A percentile compares a stretch with the other conserved stretches of the same genome.
Conservation (phyloP, 2,329 filamentous ascomycete genomes). For the Dothistroma pini region DNA sequence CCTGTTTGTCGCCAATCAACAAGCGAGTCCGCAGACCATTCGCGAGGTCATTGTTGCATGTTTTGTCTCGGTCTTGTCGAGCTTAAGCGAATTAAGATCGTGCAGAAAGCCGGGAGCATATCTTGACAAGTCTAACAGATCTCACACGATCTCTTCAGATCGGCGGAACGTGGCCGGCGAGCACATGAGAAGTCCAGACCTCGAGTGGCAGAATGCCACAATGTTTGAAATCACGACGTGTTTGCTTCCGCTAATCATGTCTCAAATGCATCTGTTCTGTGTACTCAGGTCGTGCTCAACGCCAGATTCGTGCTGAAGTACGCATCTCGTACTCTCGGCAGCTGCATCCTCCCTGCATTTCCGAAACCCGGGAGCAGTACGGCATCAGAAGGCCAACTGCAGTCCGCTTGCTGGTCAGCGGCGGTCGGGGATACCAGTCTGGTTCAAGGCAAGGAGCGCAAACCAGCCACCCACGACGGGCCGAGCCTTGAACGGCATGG, state of each 20-base stretch:
- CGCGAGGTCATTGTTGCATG: background rate
- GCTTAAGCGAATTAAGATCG: background rate
- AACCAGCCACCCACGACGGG: conserved; percentile 53
- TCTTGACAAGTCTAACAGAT: background rate
- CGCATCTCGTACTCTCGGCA: background rate
- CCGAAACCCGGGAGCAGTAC: background rate
- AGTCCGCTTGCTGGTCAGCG: background rate
- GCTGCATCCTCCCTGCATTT: background rate
- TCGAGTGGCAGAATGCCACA: background rate
- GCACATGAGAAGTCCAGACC: background rate
- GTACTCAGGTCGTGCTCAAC: background rate
- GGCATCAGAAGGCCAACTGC: background rate
- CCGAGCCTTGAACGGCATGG: conserved; percentile 47
- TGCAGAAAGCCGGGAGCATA: background rate
- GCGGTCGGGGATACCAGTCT: conserved; percentile 14
- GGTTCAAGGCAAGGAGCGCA: conserved; percentile 42
- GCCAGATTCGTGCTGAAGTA: background rate
- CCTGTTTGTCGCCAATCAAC: background rate
- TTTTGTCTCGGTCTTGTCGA: background rate
- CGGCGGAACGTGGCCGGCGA: background rate
- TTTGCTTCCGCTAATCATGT: background rate
- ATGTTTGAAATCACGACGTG: background rate
- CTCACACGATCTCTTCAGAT: background rate
- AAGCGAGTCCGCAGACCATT: conserved; percentile 4
- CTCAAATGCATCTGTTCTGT: background rate